phyloP scores from a whole-genome alignment of 1,284 basidiomycete species.

The Xerocomus minutiporus region DNA sequence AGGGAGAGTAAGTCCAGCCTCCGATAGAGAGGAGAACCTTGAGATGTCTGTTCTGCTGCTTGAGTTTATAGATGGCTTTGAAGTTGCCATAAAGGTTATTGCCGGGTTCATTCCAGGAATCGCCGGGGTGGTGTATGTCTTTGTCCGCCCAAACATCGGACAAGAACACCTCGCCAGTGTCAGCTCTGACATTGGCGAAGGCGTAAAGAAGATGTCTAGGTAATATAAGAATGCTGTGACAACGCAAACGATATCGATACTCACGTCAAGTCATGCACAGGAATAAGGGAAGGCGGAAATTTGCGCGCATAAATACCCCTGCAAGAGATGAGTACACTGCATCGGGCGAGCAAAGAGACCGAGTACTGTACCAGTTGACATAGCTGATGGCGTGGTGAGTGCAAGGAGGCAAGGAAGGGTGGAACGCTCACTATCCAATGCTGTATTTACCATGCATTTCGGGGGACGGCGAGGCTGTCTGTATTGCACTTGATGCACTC shows the following conservation, averaged over 20 bases:
- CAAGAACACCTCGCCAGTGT: constrained; percentile 80
- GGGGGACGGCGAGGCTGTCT: constrained; percentile 14
- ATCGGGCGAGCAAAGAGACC: constrained; percentile 8
- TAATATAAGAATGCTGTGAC: constrained; percentile 10
- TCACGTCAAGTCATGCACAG: constrained; percentile 79
- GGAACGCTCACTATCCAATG: constrained; percentile 69
- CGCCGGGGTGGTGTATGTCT: constrained; percentile 80
- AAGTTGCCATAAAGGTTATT: constrained; percentile 92
- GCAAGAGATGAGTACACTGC: constrained; percentile 9
- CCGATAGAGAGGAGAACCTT: constrained; percentile 86
- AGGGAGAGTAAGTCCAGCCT: constrained; percentile 86
- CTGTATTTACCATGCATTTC: constrained; percentile 56
- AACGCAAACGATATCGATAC: constrained; percentile 28
- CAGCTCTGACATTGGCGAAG: constrained; percentile 82
- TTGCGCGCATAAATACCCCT: constrained; percentile 97
- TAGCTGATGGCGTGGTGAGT: constrained; percentile 44
- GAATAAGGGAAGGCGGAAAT: constrained; percentile 79
- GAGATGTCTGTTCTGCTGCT: constrained; percentile 81
- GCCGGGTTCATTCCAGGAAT: constrained; percentile 85
- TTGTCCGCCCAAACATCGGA: constrained; percentile 94
- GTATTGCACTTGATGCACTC: constrained; percentile 4
- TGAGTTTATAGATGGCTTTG: constrained; percentile 86
- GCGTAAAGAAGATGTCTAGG: constrained; percentile 78
- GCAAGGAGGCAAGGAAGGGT: constrained; percentile 3
- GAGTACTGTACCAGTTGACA: constrained; percentile 58